Percentiles rank a stretch among this genome's conserved stretches.
These are phyloP conservation scores for Leccinum ochraceum DNA, from an alignment of 768 basidiomycete genomes.

Conservation along the genomic window DNA sequence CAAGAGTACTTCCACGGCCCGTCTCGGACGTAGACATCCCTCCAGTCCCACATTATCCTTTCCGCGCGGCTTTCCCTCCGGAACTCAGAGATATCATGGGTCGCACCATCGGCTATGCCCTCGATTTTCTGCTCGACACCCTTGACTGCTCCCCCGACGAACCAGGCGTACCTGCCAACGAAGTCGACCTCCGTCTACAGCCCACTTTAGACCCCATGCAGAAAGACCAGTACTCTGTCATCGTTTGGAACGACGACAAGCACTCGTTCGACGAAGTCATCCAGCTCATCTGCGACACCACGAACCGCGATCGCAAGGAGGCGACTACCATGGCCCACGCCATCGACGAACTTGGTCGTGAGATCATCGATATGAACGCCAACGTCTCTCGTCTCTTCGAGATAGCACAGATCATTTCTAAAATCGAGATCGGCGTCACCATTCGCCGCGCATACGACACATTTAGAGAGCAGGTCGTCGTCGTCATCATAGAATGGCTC, in stretches of 20 bases:
- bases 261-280: slow-evolving; percentile 91
- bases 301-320: slow-evolving; percentile 52
- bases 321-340: slow-evolving; percentile 55
- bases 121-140: slow-evolving; percentile 84
- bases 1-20: slow-evolving; percentile 42
- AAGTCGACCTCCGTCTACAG: slow-evolving; percentile 71
- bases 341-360: slow-evolving; percentile 80
- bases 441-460: slow-evolving; percentile 86
- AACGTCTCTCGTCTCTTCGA: slow-evolving; percentile 59
- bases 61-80: slow-evolving; percentile 54
- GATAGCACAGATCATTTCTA: slow-evolving; percentile 73
- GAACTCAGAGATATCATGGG: slow-evolving; percentile 76
- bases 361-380: slow-evolving; percentile 76
- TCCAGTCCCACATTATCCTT: slow-evolving; percentile 59
- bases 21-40: slow-evolving; percentile 52
- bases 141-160: slow-evolving; percentile 84
- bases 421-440: slow-evolving; percentile 91
- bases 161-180: slow-evolving; percentile 60
- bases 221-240: slow-evolving; percentile 77
- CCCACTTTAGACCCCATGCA: slow-evolving; percentile 77
- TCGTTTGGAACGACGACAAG: slow-evolving; percentile 97
- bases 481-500: slow-evolving; percentile 85
- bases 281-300: slow-evolving; percentile 61
- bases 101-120: slow-evolving; percentile 69
- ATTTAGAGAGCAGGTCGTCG: slow-evolving; percentile 83